Percentiles rank a stretch among this genome's conserved stretches.
These are phyloP conservation scores for Hanseniaspora meyeri DNA, from an alignment of 805 yeast species.

Conservation along the genomic window DNA sequence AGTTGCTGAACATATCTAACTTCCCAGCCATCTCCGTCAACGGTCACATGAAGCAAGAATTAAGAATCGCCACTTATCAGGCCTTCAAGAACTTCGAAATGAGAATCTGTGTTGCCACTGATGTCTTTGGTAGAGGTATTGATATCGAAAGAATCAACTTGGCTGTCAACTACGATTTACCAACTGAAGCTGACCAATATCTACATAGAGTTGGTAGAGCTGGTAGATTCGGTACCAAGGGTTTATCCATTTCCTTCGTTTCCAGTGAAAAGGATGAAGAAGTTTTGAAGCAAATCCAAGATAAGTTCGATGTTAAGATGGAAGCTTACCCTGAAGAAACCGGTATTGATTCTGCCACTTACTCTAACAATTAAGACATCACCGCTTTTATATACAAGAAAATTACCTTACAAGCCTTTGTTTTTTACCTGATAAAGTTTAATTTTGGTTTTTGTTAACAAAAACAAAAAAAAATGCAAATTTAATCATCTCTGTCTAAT, in stretches of 20 bases:
- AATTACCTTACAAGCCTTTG: no score
- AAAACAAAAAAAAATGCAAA: background rate
- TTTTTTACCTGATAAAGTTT: no score
- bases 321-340: conserved; percentile 84
- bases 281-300: conserved; percentile 84
- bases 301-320: conserved; percentile 91
- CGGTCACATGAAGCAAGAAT: conserved; percentile 91
- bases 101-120: conserved; percentile 97
- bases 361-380: conserved; percentile 70
- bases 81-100: conserved; percentile 95
- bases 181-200: conserved; percentile 93
- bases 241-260: conserved; percentile 87
- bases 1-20: conserved; percentile 76
- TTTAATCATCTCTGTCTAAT: no score
- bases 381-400: background rate
- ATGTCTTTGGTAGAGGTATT: conserved; percentile 98
- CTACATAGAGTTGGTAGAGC: conserved; percentile 99
- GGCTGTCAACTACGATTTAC: conserved; percentile 95
- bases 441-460: no score
- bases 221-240: conserved; percentile 99
- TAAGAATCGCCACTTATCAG: conserved; percentile 93
- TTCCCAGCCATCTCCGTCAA: conserved; percentile 97
- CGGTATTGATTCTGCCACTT: conserved; percentile 94
- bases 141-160: conserved; percentile 97
- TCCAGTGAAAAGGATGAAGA: conserved; percentile 77